Base-by-base conservation (phyloP, 805 yeast genomes). In the Pichia paraexigua region DNA sequence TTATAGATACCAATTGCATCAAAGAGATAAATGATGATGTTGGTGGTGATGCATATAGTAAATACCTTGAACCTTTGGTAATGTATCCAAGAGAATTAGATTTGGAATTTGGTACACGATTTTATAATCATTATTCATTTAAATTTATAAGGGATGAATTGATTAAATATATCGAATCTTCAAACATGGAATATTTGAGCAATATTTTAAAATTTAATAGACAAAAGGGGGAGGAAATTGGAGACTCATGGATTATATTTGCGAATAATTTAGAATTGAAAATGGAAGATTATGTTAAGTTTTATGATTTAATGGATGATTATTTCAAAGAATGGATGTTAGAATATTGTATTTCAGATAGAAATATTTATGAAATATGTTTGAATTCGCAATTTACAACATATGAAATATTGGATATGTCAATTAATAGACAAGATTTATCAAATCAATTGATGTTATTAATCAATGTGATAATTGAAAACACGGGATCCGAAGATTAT, bases 301-400 rank as follows among this genome's bases (percentile, higher is more conserved):
- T 40, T 43, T 54, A 49, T 48, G 48, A 51, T 15, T 20, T 13
- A n/a, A 52, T 54, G 55, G 51, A 52, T 43, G 21, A 22, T n/a
- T 22, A 32, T 12, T 44, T 48, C 9, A 52, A 47, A 32, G 46
- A 50, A 43, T 54, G 57, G 57, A 12, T 54, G 13, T 17, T 47
- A 1, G 27, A 45, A 11, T 49, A 45, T 20, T 48, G 53, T 39
- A 18, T 46, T 11, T 21, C 17, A 28, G 21, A 45, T 30, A 13
- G 17, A 6, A 32, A 39, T 8, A 39, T 30, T 15, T 25, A 27
- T 18, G 46, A 46, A 6, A 12, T 41, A 5, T 46, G 43, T 37
- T 10, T 11, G 12, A 18, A 20, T 13, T 12, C 20, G 5, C 25
- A 27, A 12, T 22, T 41, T 17, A 39, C 52, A 8, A 51, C 51